A percentile compares a stretch with the other conserved stretches of the same genome.
Conservation (phyloP, 257 asterid genomes). For the Coffea canephora region DNA sequence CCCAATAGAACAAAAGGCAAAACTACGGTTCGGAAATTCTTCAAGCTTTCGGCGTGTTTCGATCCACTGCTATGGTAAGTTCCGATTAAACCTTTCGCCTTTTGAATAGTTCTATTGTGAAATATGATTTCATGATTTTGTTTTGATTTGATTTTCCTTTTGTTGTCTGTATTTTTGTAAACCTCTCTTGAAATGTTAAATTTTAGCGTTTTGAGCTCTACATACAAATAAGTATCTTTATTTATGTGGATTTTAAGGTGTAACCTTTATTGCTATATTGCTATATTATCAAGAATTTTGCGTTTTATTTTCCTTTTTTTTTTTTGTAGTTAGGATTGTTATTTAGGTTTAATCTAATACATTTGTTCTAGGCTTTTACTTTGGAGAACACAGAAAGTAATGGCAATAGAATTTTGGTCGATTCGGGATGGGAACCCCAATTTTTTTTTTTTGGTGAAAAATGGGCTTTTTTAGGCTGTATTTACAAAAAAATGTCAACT, state of each 20-base stretch:
- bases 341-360: no score
- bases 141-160: background rate
- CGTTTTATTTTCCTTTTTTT: no score
- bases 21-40: background rate
- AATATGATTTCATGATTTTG: background rate
- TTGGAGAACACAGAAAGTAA: no score
- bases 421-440: no score
- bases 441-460: no score
- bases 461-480: background rate
- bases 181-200: background rate
- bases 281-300: no score
- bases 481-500: background rate
- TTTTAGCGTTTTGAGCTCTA: background rate
- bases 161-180: background rate
- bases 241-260: background rate
- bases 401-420: no score
- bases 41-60: background rate
- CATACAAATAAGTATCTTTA: background rate
- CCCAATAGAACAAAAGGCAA: background rate
- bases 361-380: no score
- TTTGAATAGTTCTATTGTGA: background rate
- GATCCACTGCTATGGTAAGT: conserved; percentile 5
- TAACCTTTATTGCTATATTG: no score
- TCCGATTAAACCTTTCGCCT: background rate
- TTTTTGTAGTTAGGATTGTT: no score